Evolutionary conservation across 2,329 filamentous ascomycete genomes (phyloP), one percentile per base, ranked within the genome.

Genomic region (Cladosporium halotolerans): DNA sequence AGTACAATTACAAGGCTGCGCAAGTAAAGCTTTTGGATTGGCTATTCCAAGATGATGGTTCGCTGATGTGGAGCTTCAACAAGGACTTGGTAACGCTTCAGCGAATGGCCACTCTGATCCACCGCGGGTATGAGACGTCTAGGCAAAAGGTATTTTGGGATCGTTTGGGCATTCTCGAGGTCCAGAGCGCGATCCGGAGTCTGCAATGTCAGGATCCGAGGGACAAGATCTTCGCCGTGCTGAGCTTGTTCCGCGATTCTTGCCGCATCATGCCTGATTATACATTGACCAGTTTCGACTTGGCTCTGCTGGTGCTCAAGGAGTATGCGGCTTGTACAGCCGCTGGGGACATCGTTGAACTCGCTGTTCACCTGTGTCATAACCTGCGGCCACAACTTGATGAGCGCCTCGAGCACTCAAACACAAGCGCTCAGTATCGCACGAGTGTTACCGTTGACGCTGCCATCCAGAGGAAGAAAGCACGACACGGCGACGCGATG

Each of bases 261-360:
- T 41, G 45, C n/a, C 11, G n/a, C 34, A 48, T 48, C 36, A 13
- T 32, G n/a, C 45, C 38, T 10, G 45, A 41, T 13, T 48, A 48
- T 32, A 9, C 4, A 7, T 16, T 41, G 18, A 40, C 45, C 9
- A 18, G 23, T 11, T 41, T 48, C 36, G 36, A 48, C 10, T 10
- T 48, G 9, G 38, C 45, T 11, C 10, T 48, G 36, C 9, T 28
- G n/a, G 36, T 41, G 4, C 11, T 48, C 36, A n/a, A 10, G 19
- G 45, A 48, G 34, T 39, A 39, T 9, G 10, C 34, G 10, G 10
- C 34, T n/a, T 36, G 10, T 5, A n/a, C 10, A 11, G 5, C 9
- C n/a, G n/a, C 34, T 4, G 34, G 34, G 10, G 6, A 4, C 10
- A 36, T 36, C 4, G 3, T 39, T 4, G 36, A 39, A 5, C 36